Base-by-base conservation (phyloP, 2,329 filamentous ascomycete species). In the Akanthomyces uredinophilus region DNA sequence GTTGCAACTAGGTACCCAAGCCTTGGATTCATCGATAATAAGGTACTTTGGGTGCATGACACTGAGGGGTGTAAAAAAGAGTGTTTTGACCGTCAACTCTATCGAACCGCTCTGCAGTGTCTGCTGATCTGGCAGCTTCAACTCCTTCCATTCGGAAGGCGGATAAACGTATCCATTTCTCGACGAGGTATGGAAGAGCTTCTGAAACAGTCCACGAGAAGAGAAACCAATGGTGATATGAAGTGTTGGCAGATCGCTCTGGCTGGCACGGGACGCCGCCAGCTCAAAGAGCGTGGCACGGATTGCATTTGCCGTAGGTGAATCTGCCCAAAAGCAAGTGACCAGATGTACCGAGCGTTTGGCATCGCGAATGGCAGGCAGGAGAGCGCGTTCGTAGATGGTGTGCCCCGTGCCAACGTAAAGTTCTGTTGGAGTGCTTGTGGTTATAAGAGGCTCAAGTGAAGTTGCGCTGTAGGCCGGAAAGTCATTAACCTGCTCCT, bases 31-130 rank as follows among this genome's bases (percentile, higher is more conserved):
- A 71, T 96, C 91, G 1, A 94, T 73, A 16, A 95, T 80, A 43
- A 94, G 80, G 67, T 91, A 94, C 69, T 96, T 96, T 0, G 91
- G 88, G 70, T 96, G 91, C 86, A 95, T 90, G n/a, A 96, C 88
- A 68, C 90, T 91, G 64, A 95, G 87, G 0, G 91, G 91, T 2
- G 87, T 78, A 65, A 94, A 86, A 73, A 96, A 96, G 8, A 94
- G 78, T 65, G 87, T 91, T 77, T 92, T 93, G 61, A 92, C 84
- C 0, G 81, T 78, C 39, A 96, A 70, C 58, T 92, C 83, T 20
- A 96, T 81, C 3, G 85, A 85, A 0, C 75, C 79, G 4, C 85
- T 77, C 39, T 81, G 77, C 2, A 88, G 71, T 5, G 77, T 66
- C 7, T 78, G 74, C 4, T 80, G 76, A 1, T 77, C 70, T 0